A percentile compares a stretch with the other conserved stretches of the same genome.
phyloP scores from a whole-genome alignment of 2,329 filamentous ascomycete species.

The Xylaria sp. region DNA sequence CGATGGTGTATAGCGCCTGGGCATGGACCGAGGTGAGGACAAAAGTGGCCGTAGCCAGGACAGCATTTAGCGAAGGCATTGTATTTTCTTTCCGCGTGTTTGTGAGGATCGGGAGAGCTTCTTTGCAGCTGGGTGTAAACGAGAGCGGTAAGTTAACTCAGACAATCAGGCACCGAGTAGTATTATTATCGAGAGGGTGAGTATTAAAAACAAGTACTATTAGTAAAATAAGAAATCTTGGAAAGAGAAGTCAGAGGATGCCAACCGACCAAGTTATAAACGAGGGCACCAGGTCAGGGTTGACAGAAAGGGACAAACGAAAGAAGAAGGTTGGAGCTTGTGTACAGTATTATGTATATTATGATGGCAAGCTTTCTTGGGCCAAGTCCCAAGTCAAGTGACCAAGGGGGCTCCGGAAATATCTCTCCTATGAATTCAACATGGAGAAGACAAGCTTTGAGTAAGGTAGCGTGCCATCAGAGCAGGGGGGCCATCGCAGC shows the following conservation, averaged over 20 bases:
- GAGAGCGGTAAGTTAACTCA: conserved; percentile 10
- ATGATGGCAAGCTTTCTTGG: conserved; percentile 8
- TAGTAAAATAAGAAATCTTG: conserved; percentile 18
- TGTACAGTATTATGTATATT: conserved; percentile 14
- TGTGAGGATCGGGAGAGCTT: not conserved
- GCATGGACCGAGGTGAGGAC: conserved; percentile 65
- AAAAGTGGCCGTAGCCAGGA: conserved; percentile 66
- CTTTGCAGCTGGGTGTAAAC: conserved; percentile 19
- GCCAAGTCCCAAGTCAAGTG: not conserved
- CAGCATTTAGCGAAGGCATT: conserved; percentile 67
- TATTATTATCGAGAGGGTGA: not conserved
- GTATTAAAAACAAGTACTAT: conserved; percentile 33
- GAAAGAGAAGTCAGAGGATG: conserved; percentile 26
- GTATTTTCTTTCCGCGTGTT: conserved; percentile 4
- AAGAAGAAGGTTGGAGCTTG: conserved; percentile 33
- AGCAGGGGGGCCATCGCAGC: conserved; percentile 9
- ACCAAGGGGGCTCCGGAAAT: conserved; percentile 34
- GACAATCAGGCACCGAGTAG: conserved; percentile 10
- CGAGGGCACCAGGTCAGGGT: conserved; percentile 33
- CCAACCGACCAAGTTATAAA: conserved; percentile 30
- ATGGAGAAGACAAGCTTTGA: conserved; percentile 21
- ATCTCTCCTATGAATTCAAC: conserved; percentile 13
- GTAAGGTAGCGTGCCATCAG: conserved; percentile 11
- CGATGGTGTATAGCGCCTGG: conserved; percentile 64
- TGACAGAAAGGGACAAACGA: conserved; percentile 16